These are phyloP conservation scores for Beauveria sp. DNA, from an alignment of 2,329 filamentous ascomycete genomes.

Conservation along the genomic window DNA sequence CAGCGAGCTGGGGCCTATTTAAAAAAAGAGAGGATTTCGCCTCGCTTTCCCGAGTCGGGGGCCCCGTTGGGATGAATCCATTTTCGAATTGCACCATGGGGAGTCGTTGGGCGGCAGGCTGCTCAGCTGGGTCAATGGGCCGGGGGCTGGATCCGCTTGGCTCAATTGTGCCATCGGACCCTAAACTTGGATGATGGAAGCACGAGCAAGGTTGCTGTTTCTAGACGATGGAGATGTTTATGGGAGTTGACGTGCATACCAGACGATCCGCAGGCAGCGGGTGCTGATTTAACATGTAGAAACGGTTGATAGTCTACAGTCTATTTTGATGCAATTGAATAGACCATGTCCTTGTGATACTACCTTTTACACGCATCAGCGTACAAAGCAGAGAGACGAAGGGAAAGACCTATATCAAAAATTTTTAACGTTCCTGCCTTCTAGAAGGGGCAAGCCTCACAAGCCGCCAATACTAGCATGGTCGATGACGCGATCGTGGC, in stretches of 20 bases:
- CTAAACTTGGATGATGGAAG: slow-evolving; percentile 3
- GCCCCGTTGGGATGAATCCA: background rate
- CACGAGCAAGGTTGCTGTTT: background rate
- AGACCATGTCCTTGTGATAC: too few relatives aligned
- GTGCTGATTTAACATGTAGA: too few relatives aligned
- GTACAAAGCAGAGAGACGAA: too few relatives aligned
- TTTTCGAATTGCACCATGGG: slow-evolving; percentile 8
- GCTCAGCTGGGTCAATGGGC: background rate
- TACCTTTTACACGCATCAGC: too few relatives aligned
- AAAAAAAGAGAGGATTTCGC: too few relatives aligned
- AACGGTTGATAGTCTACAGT: too few relatives aligned
- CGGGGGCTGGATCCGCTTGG: slow-evolving; percentile 3
- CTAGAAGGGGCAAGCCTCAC: background rate
- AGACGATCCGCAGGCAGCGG: too few relatives aligned
- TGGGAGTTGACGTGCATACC: too few relatives aligned
- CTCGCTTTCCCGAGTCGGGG: background rate
- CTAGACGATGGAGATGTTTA: background rate
- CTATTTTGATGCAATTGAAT: too few relatives aligned
- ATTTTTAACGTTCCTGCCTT: background rate
- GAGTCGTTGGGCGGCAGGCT: background rate
- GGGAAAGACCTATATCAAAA: background rate
- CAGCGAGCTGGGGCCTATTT: too few relatives aligned
- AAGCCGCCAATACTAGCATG: background rate
- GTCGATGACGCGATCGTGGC: slow-evolving; percentile 21
- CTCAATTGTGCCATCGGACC: slow-evolving; percentile 12